Conservation (phyloP, 768 basidiomycete genomes). For the Baorangia bicolor region DNA sequence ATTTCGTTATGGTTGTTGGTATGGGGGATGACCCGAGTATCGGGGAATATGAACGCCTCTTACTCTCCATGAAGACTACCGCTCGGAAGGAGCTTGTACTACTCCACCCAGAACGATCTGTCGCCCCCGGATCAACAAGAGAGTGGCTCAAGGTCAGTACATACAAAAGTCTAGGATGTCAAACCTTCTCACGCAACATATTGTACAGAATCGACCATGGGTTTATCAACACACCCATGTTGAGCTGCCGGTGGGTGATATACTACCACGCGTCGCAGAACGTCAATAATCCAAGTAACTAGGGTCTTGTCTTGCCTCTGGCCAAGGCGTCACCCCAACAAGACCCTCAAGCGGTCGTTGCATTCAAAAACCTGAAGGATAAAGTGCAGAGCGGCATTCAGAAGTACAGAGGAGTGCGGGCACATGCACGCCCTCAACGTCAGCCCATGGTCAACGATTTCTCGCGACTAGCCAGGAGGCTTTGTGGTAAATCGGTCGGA, state of each 20-base stretch:
- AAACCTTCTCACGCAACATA: conserved; percentile 4
- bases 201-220: conserved; percentile 84
- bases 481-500: conserved; percentile 92
- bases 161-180: background rate
- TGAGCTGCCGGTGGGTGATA: conserved; percentile 70
- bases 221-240: conserved; percentile 95
- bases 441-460: conserved; percentile 90
- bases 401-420: conserved; percentile 71
- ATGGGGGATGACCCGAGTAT: conserved; percentile 89
- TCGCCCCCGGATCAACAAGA: conserved; percentile 87
- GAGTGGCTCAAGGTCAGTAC: conserved; percentile 86
- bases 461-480: conserved; percentile 81
- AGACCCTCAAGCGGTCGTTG: conserved; percentile 85
- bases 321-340: conserved; percentile 61
- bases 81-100: conserved; percentile 97
- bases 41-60: conserved; percentile 92
- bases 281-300: conserved; percentile 7
- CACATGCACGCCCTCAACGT: conserved; percentile 66
- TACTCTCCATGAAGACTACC: conserved; percentile 95
- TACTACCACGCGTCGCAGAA: background rate
- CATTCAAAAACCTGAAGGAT: conserved; percentile 90
- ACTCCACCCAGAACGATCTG: conserved; percentile 87
- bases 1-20: conserved; percentile 91
- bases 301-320: conserved; percentile 72
- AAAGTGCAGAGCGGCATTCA: conserved; percentile 87